Evolutionary conservation across 2,329 filamentous ascomycete species (phyloP), one percentile per base, ranked within the genome.

Genomic region (Colletotrichum sojae): DNA sequence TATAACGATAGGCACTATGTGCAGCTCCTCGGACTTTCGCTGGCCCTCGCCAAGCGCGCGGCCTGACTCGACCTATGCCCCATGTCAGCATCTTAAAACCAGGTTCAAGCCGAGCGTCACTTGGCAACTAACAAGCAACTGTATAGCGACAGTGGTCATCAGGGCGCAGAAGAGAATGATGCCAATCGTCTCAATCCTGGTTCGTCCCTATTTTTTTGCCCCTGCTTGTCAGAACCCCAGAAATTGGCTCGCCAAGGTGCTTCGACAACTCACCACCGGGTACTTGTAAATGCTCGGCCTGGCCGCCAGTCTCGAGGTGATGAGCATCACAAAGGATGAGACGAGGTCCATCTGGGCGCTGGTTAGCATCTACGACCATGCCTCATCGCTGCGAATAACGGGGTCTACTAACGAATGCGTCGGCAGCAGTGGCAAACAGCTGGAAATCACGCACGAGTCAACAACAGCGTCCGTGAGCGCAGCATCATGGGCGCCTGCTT

Each of bases 131-230:
- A 87, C 86, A 55, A 89, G 85, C 31, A 91, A 80, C 73, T 91
- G 86, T 31, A 90, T 87, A 55, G 89, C 88, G 4, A 90, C 89
- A 0, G 89, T 91, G 2, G 89, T 90, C 88, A 91, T 91, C 68
- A 91, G 80, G 51, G 89, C 88, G 71, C 88, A 90, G 77, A 91
- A 91, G 53, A 91, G 84, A 73, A 91, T 89, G 70, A 91, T 88
- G 31, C 88, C 89, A 67, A 91, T 84, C 2, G 89, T 90, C 78
- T 91, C 89, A 62, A 91, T 86, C 64, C 89, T 84, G 5, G 85
- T 90, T 8, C 89, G 85, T 49, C 88, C 89, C 81, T 84, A 72
- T 18, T 46, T 62, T 60, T 63, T 63, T 55, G 55, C 53, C 59
- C 39, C n/a, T 31, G 9, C 22, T 16, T 51, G 51, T 60, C 63